phyloP scores from a whole-genome alignment of 148 eudicot species.

The Vaccinium macrocarpon region DNA sequence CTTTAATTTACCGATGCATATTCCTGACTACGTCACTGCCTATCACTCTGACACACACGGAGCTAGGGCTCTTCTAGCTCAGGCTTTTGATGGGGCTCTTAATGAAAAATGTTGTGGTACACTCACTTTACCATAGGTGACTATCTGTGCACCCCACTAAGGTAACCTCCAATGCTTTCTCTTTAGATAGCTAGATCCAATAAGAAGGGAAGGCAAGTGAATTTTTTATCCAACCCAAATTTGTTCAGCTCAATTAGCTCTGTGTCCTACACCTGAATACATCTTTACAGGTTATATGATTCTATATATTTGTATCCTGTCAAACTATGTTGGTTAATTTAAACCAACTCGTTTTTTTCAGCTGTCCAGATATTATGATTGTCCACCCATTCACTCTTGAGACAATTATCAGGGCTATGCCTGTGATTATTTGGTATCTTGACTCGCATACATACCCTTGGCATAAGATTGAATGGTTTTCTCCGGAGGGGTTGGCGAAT shows the following conservation, averaged over 20 bases:
- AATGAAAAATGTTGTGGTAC: constrained; percentile 23
- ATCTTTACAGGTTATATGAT: neutral
- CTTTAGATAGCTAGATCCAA: constrained; percentile 18
- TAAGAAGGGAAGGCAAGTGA: constrained; percentile 9
- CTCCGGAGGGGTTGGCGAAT: neutral
- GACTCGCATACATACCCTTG: neutral
- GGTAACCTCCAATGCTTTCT: constrained; percentile 23
- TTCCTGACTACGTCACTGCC: too few relatives aligned
- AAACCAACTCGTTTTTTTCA: neutral
- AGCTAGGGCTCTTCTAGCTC: neutral
- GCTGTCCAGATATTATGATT: neutral
- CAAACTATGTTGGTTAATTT: neutral
- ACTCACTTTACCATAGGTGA: constrained; percentile 28
- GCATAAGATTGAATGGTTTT: neutral
- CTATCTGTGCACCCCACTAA: constrained; percentile 43
- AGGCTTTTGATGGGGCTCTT: constrained; percentile 28
- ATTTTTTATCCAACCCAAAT: constrained; percentile 28
- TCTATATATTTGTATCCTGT: neutral
- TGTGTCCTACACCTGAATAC: neutral
- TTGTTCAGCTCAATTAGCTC: constrained; percentile 22
- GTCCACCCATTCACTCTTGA: neutral
- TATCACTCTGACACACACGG: too few relatives aligned
- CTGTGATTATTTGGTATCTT: neutral
- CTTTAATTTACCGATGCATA: too few relatives aligned
- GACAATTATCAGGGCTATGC: neutral